Percentiles rank a stretch among this genome's conserved stretches.
phyloP scores from a whole-genome alignment of 2,329 filamentous ascomycete species.

The Fonsecaea nubica region DNA sequence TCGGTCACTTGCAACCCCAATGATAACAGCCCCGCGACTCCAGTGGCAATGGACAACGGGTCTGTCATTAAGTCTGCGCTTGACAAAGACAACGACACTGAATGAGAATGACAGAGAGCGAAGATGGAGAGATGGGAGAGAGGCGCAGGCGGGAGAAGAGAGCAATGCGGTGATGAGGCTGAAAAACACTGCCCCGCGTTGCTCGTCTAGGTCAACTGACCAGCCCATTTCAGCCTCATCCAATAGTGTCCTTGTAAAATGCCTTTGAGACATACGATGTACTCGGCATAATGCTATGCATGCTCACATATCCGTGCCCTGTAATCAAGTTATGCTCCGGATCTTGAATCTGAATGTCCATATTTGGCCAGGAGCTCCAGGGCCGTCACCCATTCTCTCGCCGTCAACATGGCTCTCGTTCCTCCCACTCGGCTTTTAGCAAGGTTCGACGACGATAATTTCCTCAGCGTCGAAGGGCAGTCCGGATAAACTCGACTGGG shows the following conservation, averaged over 20 bases:
- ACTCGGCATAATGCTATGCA: too few species aligned
- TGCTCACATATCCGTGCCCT: conserved; percentile 22
- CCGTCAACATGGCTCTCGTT: not conserved
- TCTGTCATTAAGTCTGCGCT: not conserved
- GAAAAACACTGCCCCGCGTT: too few species aligned
- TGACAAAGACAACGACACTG: too few species aligned
- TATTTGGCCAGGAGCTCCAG: conserved; percentile 66
- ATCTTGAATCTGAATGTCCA: conserved; percentile 27
- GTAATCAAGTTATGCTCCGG: conserved; percentile 26
- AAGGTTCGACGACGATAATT: not conserved
- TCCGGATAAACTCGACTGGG: not conserved
- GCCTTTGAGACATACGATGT: too few species aligned
- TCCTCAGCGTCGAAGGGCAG: not conserved
- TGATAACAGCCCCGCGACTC: not conserved
- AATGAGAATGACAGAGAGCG: too few species aligned
- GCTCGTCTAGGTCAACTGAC: too few species aligned
- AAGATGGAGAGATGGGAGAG: too few species aligned
- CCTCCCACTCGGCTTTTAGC: not conserved
- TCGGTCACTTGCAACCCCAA: not conserved
- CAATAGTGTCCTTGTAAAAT: too few species aligned
- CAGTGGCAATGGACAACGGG: not conserved
- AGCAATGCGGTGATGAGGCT: too few species aligned
- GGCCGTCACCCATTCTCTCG: not conserved
- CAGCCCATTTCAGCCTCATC: too few species aligned
- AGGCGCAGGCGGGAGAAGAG: too few species aligned